Evolutionary conservation across 2,329 filamentous ascomycete species (phyloP).

Genomic region (Paracoccidioides lutzii): DNA sequence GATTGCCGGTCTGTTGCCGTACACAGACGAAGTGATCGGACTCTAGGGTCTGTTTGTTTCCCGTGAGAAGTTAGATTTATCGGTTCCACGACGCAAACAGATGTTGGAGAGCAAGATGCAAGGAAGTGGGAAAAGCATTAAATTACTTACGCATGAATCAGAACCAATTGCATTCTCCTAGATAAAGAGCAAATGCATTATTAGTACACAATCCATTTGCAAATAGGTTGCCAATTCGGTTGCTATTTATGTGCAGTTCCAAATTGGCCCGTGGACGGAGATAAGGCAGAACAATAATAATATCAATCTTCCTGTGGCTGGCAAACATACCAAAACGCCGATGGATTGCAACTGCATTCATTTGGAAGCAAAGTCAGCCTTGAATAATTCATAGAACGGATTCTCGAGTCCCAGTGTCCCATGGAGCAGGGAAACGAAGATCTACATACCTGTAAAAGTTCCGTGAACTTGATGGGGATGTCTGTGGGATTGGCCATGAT

Average conservation of each 20-base stretch:
- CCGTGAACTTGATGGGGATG: constrained; percentile 81
- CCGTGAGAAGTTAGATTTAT: constrained; percentile 6
- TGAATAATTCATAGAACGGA: background rate
- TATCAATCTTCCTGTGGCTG: background rate
- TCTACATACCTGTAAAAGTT: constrained; percentile 59
- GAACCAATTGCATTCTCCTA: constrained; percentile 58
- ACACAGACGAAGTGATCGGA: constrained; percentile 95
- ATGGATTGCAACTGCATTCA: constrained; percentile 37
- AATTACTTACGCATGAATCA: constrained; percentile 63
- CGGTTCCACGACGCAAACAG: constrained; percentile 11
- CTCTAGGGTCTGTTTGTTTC: constrained; percentile 65
- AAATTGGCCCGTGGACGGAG: background rate
- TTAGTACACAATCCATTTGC: constrained; percentile 14
- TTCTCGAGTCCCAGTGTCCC: background rate
- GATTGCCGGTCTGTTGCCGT: constrained; percentile 80
- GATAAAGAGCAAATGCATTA: constrained; percentile 33
- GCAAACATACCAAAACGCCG: constrained; percentile 40
- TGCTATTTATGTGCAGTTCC: background rate
- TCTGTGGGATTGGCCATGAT: constrained; percentile 40
- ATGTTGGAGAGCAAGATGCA: constrained; percentile 1
- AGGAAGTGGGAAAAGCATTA: constrained; percentile 1
- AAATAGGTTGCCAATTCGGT: constrained; percentile 4
- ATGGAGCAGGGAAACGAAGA: background rate
- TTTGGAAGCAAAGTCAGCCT: constrained; percentile 1
- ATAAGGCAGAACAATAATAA: background rate